Base-by-base conservation (phyloP, 306 rosid species). In the Quercus robur region DNA sequence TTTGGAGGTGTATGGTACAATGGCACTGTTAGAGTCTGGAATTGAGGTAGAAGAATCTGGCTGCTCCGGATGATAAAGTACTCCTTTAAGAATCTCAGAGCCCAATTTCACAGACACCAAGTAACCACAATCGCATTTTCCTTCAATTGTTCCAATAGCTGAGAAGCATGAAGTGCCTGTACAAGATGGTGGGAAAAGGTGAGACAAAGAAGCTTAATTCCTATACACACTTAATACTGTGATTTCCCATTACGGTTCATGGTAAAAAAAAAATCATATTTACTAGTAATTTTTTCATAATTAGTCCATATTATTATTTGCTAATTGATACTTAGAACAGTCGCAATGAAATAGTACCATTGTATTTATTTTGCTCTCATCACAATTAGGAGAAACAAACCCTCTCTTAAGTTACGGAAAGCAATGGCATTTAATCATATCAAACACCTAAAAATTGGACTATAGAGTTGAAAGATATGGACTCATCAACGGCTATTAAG, bases 111-210 rank as follows among this genome's bases (percentile, higher is more conserved):
- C 99, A 2, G 93, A 81, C 51, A 96, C 93, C 73, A 93, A 28
- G 79, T 93, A 96, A 38, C 99, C 98, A 75, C 97, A 87, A 26
- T 96, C 98, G 79, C 91, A 90, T 81, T 93, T 96, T 77, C 92
- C 99, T 33, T 91, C 97, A 6, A 96, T 93, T 2, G 89, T 93
- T 63, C 99, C 99, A 0, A 66, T 77, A 33, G 85, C 96, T 77
- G 82, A 64, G 14, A 85, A 63, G 20, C 71, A 71, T 52, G 77
- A 76, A 71, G 56, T 5, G 25, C 73, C 87, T 14, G 66, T 25
- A 13, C 14, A 3, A 25, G n/a, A 19, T 31, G 26, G 4, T 13
- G 26, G 6, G 13, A 51, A 10, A 51, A 1, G 26, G 46, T 30
- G 11, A 8, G 13, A 13, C n/a, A 11, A 21, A 15, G 38, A 35